A percentile compares a stretch with the other conserved stretches of the same genome.
Conservation (phyloP, 2,329 filamentous ascomycete genomes). For the Aspergillus fijiensis region DNA sequence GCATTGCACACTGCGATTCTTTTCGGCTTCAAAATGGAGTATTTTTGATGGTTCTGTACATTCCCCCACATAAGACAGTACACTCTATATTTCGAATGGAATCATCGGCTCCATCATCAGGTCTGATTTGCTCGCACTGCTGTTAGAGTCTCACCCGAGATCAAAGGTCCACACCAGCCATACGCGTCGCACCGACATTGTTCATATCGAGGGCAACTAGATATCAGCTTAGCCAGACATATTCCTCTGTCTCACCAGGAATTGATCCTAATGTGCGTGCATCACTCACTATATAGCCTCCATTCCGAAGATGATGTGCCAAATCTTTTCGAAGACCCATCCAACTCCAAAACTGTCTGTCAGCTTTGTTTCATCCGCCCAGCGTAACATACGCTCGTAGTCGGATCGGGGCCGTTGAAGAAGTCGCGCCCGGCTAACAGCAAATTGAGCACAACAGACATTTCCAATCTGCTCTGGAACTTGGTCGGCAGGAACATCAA, state of each 20-base stretch:
- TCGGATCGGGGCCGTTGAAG: constrained; percentile 27
- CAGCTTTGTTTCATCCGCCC: constrained; percentile 32
- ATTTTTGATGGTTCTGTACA: too few relatives aligned
- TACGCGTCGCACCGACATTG: constrained; percentile 33
- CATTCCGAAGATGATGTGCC: constrained; percentile 36
- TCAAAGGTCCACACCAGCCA: constrained; percentile 31
- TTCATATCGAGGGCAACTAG: constrained; percentile 29
- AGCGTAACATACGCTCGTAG: constrained; percentile 34
- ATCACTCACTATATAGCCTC: constrained; percentile 25
- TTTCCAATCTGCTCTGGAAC: constrained; percentile 30
- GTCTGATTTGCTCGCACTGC: constrained; percentile 17
- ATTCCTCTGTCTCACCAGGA: not conserved
- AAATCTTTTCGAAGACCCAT: constrained; percentile 34
- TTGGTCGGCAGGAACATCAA: constrained; percentile 22
- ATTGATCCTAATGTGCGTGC: not conserved
- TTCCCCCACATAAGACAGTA: constrained; percentile 4
- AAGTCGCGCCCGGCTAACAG: constrained; percentile 34
- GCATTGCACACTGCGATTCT: too few relatives aligned
- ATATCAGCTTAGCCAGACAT: not conserved
- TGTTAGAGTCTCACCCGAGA: constrained; percentile 29
- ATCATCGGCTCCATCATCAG: not conserved
- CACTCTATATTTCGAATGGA: constrained; percentile 5
- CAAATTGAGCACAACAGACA: constrained; percentile 39
- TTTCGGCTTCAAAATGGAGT: too few relatives aligned
- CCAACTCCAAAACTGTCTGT: constrained; percentile 32